Conservation (phyloP, 495 filamentous ascomycete species). For the Saxophila tyrrhenica region DNA sequence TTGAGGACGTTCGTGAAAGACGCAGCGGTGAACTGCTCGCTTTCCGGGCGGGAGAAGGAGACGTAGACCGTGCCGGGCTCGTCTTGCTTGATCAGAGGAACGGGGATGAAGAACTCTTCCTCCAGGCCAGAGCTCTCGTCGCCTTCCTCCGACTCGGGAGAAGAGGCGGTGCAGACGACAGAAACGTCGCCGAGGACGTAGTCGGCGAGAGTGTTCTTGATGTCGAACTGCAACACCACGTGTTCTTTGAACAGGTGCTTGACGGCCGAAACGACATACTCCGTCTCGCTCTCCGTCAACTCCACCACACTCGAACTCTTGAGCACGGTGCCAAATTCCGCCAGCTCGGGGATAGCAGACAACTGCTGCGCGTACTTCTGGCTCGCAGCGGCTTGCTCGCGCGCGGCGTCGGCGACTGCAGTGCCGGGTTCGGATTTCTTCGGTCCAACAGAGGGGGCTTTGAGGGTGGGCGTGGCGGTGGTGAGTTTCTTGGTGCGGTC, state of each 20-base stretch:
- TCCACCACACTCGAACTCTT: constrained; percentile 81
- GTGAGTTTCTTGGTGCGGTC: constrained; percentile 94
- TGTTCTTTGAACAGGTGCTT: constrained; percentile 98
- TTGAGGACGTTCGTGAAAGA: constrained; percentile 89
- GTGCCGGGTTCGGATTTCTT: constrained; percentile 48
- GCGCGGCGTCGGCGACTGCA: constrained; percentile 58
- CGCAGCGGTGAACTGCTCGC: constrained; percentile 59
- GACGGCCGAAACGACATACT: constrained; percentile 86
- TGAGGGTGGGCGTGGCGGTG: constrained; percentile 82
- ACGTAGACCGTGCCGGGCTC: constrained; percentile 90
- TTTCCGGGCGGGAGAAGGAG: constrained; percentile 72
- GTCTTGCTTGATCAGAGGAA: constrained; percentile 64
- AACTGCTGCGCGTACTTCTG: constrained; percentile 83
- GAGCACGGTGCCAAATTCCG: constrained; percentile 74
- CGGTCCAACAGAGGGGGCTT: constrained; percentile 78
- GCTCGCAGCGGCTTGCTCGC: constrained; percentile 61
- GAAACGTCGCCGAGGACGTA: constrained; percentile 85
- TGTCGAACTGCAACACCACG: constrained; percentile 89
- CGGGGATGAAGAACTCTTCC: constrained; percentile 90
- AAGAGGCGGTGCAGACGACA: constrained; percentile 66
- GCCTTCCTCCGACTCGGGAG: constrained; percentile 49
- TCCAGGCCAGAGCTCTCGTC: constrained; percentile 55
- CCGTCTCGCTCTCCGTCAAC: constrained; percentile 91
- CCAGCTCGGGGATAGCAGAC: constrained; percentile 79
- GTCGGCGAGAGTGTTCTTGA: constrained; percentile 93